Base-by-base conservation (phyloP, 2,329 filamentous ascomycete genomes). In the Cephalotrichum gorgonifer region DNA sequence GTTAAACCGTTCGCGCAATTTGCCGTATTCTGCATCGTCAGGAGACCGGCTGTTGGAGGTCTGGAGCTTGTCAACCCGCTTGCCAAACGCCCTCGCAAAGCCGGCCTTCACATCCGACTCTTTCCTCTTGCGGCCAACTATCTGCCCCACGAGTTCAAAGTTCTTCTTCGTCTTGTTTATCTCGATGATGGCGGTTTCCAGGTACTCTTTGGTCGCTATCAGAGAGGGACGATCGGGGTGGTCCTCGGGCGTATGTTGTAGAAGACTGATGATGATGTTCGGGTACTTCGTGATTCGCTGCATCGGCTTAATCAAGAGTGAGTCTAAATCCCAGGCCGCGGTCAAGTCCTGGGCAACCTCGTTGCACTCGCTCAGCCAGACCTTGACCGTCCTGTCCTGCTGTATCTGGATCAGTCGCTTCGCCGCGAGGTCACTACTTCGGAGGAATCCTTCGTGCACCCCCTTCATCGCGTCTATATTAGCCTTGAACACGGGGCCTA, bases 91-190 rank as follows among this genome's bases (percentile, higher is more conserved):
- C 59, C 94, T 90, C 20, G 88, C 86, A 47, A 96, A 73, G 23
- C 86, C 86, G n/a, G 82, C 78, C 52, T 86, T 83, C 53, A 93
- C 84, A 63, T 95, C 88, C 0, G 88, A 91, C 56, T 95, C 88
- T 60, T 94, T 94, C 55, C 86, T 81, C 63, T 91, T 91, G 50
- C 88, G 77, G 50, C 84, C 75, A 27, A 96, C 87, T 50, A 94
- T 90, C 65, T 94, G 86, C 4, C 88, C 89, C 23, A 97, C 87
- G 43, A 95, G 79, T 64, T 96, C 88, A 51, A 91, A 89, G 48
- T 94, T 90, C 68, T 91, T 94, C 70, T 96, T 97, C 49, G 89
- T 83, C 62, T 94, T 89, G 68, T 98, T 95, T 64, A 97, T 97
- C 53, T 91, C 86, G 48, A 86, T 78, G 22, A 87, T 80, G 9